Conservation (phyloP, 495 filamentous ascomycete genomes). For the Letharia lupina region DNA sequence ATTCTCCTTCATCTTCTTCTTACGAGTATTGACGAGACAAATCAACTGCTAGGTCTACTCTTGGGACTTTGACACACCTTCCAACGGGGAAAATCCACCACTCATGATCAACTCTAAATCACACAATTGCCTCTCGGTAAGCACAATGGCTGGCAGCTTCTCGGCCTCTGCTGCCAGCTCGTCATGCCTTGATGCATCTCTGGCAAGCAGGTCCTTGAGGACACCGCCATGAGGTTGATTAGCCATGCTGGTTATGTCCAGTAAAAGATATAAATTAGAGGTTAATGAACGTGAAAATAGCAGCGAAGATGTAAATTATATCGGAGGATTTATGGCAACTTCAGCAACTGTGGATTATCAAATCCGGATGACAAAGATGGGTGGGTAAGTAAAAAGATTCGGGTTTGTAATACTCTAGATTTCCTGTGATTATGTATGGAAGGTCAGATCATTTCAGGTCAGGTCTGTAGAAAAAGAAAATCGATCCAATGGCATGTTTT, state of each 20-base stretch:
- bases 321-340: neutral
- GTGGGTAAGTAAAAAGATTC: neutral
- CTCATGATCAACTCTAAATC: slow-evolving; percentile 94
- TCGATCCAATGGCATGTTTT: no score
- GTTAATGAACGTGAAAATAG: neutral
- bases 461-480: no score
- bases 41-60: neutral
- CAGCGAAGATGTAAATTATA: neutral
- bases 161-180: slow-evolving; percentile 79
- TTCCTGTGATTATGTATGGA: no score
- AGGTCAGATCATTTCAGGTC: no score
- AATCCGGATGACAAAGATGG: slow-evolving; percentile 12
- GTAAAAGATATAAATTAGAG: neutral
- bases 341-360: neutral
- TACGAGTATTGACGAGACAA: neutral
- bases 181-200: slow-evolving; percentile 70
- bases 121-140: slow-evolving; percentile 91
- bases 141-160: slow-evolving; percentile 70
- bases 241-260: slow-evolving; percentile 42
- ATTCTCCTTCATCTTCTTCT: neutral
- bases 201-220: slow-evolving; percentile 91
- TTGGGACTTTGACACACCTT: slow-evolving; percentile 54
- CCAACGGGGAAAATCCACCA: slow-evolving; percentile 93
- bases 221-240: slow-evolving; percentile 91
- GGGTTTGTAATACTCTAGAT: neutral